phyloP scores from a whole-genome alignment of 192 early-diverging fungal genomes.

The Coemansia sp. region DNA sequence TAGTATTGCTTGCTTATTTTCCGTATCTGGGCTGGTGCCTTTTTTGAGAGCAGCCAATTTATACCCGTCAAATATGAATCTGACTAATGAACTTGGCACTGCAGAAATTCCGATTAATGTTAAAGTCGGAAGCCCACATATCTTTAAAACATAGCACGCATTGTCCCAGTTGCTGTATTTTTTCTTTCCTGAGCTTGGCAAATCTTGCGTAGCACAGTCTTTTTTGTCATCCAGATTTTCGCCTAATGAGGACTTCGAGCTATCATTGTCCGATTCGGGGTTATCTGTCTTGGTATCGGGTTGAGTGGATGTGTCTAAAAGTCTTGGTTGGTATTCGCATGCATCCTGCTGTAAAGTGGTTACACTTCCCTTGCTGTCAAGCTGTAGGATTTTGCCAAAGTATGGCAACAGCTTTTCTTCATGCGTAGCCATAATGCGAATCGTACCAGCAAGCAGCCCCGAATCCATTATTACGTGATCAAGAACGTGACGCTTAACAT shows the following conservation, averaged over 20 bases:
- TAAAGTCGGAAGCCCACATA: conserved; percentile 22
- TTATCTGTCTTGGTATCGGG: not conserved
- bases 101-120: conserved; percentile 8
- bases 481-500: conserved; percentile 69
- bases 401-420: too few relatives aligned
- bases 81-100: conserved; percentile 7
- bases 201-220: too few relatives aligned
- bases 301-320: not conserved
- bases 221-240: not conserved
- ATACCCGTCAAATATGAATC: conserved; percentile 19
- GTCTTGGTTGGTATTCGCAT: too few relatives aligned
- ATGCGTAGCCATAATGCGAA: conserved; percentile 84
- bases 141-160: not conserved
- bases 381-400: conserved; percentile 66
- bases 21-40: not conserved
- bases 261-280: not conserved
- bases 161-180: conserved; percentile 11
- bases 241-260: not conserved
- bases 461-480: conserved; percentile 56
- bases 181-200: not conserved
- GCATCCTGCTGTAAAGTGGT: too few relatives aligned
- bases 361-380: conserved; percentile 61
- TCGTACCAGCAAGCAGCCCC: conserved; percentile 66
- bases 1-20: not conserved
- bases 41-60: too few relatives aligned